phyloP scores from a whole-genome alignment of 176 grass and related monocot species.

The Hsuehochloa calcarea region DNA sequence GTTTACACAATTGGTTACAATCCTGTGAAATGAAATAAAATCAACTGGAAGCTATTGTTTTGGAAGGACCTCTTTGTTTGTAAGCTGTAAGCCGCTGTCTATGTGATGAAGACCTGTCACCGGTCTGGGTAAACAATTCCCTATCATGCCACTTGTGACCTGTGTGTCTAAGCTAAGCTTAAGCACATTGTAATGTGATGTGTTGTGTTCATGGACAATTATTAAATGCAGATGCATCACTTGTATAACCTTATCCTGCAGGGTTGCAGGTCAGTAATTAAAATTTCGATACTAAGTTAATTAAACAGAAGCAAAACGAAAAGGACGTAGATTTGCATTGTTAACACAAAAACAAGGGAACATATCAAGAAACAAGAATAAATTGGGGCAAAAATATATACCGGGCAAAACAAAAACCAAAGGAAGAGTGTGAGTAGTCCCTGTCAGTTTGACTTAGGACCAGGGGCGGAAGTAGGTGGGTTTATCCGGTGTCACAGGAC shows the following conservation, averaged over 20 bases:
- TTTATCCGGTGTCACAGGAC: too few species aligned
- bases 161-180: background rate
- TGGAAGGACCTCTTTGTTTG: background rate
- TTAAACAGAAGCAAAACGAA: background rate
- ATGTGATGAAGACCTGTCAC: conserved; percentile 16
- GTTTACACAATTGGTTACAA: background rate
- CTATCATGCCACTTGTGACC: background rate
- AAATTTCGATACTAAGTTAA: background rate
- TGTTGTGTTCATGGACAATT: background rate
- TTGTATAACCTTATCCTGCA: background rate
- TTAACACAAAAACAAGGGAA: background rate
- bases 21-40: background rate
- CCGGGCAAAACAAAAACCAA: background rate
- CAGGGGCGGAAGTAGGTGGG: too few species aligned
- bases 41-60: conserved; percentile 13
- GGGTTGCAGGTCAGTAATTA: background rate
- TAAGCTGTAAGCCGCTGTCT: background rate
- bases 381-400: background rate
- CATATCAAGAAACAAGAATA: background rate
- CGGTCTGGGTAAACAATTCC: background rate
- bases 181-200: conserved; percentile 3
- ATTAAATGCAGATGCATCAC: background rate
- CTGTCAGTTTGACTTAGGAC: conserved; percentile 40
- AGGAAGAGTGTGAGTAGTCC: background rate
- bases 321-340: background rate